Percentiles rank a stretch among this genome's conserved stretches.
These are phyloP conservation scores for Penicillium decumbens DNA, from an alignment of 2,329 filamentous ascomycete genomes.

Conservation along the genomic window DNA sequence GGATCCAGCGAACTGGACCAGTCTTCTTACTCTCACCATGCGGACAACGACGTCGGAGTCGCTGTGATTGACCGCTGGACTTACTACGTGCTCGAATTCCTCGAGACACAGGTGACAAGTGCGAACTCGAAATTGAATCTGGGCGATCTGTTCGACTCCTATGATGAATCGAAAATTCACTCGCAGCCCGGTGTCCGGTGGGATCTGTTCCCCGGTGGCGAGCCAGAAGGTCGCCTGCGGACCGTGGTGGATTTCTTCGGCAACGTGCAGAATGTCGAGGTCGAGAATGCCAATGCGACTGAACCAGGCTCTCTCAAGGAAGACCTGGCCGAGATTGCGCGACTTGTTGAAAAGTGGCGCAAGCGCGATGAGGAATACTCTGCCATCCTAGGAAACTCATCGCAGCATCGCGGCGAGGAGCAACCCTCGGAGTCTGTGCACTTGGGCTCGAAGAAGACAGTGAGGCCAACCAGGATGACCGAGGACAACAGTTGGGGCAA, in stretches of 20 bases:
- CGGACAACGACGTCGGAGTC: conserved; percentile 95
- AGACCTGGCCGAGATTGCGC: conserved; percentile 69
- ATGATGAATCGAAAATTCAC: conserved; percentile 91
- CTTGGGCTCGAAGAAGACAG: conserved; percentile 35
- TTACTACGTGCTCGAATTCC: conserved; percentile 96
- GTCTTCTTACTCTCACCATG: conserved; percentile 95
- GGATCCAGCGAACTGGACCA: conserved; percentile 95
- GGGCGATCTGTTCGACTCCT: conserved; percentile 92
- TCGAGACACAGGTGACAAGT: conserved; percentile 84
- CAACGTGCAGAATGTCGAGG: conserved; percentile 94
- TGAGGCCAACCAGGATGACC: conserved; percentile 55
- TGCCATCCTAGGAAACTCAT: conserved; percentile 22
- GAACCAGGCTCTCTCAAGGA: conserved; percentile 54
- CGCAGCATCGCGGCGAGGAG: conserved; percentile 12
- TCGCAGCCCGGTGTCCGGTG: conserved; percentile 87
- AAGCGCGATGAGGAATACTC: conserved; percentile 34
- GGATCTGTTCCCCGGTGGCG: conserved; percentile 87
- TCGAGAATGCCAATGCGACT: conserved; percentile 60
- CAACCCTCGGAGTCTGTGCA: conserved; percentile 17
- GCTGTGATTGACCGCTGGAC: conserved; percentile 98
- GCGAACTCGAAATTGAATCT: conserved; percentile 83
- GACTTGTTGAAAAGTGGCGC: conserved; percentile 53
- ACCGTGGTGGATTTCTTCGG: conserved; percentile 96
- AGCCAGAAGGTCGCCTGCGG: conserved; percentile 68
- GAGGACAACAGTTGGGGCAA: conserved; percentile 64